A percentile compares a stretch with the other conserved stretches of the same genome.
These are phyloP conservation scores for Pseudohyphozyma bogoriensis DNA, from an alignment of 768 basidiomycete genomes.

Conservation along the genomic window DNA sequence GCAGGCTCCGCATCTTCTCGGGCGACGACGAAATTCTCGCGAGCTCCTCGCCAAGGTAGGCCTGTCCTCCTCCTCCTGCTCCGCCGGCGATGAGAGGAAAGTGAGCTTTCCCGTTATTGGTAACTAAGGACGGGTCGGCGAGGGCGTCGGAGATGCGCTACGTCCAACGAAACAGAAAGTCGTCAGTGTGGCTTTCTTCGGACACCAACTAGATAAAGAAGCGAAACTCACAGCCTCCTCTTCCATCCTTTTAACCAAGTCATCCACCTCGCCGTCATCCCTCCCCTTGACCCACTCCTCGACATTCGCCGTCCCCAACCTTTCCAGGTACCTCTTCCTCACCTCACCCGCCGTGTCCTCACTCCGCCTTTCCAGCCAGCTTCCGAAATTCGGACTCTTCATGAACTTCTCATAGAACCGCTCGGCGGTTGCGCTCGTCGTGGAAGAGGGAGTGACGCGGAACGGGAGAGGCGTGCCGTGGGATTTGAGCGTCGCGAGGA, in stretches of 20 bases:
- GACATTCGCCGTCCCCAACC: neutral
- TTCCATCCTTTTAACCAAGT: neutral
- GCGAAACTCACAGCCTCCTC: neutral
- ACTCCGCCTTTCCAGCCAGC: neutral
- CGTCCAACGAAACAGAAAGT: neutral
- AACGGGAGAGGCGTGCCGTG: conserved; percentile 17
- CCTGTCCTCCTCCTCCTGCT: neutral
- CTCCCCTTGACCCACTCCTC: neutral
- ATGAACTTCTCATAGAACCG: conserved; percentile 14
- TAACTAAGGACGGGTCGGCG: neutral
- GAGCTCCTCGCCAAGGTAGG: neutral
- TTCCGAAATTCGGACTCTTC: neutral
- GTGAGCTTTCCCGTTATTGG: neutral
- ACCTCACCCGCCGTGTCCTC: neutral
- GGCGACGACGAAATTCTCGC: neutral
- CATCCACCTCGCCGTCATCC: neutral
- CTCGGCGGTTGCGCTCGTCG: neutral
- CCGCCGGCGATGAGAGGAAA: neutral
- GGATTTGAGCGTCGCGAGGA: conserved; percentile 10
- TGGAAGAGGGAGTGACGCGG: conserved; percentile 3
- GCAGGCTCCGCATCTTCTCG: neutral
- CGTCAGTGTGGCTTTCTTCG: neutral
- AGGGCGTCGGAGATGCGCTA: neutral
- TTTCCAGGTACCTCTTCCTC: neutral
- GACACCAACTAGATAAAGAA: neutral